phyloP scores from a whole-genome alignment of 140 eudicot genomes.

The Anethum foeniculum region DNA sequence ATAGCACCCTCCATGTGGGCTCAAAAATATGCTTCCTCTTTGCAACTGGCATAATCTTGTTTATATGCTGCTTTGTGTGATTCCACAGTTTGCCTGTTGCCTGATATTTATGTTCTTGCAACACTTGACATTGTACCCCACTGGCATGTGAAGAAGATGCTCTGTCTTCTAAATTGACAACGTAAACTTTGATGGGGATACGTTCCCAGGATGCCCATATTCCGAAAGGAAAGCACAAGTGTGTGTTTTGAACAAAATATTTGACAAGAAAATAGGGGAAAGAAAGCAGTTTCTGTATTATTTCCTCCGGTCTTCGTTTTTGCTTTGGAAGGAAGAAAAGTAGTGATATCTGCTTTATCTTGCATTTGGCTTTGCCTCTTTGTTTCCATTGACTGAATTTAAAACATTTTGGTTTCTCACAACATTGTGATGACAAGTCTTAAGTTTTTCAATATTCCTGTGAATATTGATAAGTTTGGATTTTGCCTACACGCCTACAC shows the following conservation, averaged over 20 bases:
- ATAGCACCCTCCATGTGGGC: conserved; percentile 69
- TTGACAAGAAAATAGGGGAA: background rate
- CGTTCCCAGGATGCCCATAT: background rate
- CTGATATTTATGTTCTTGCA: background rate
- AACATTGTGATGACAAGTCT: background rate
- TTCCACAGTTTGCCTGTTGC: background rate
- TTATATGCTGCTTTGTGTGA: conserved; percentile 56
- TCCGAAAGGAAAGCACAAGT: background rate
- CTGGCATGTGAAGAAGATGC: conserved; percentile 5
- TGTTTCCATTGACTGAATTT: background rate
- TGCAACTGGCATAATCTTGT: conserved; percentile 43
- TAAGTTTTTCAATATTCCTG: background rate
- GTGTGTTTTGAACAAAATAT: background rate
- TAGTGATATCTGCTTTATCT: background rate
- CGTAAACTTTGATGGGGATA: background rate
- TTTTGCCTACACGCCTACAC: background rate
- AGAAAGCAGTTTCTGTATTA: background rate
- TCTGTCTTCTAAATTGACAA: background rate
- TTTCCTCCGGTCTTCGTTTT: background rate
- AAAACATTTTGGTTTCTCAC: background rate
- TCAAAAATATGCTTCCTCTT: conserved; percentile 54
- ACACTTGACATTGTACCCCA: background rate
- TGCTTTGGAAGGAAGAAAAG: background rate
- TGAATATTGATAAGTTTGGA: background rate
- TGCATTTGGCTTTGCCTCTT: background rate